These are phyloP conservation scores for Elaeis guineensis DNA, from an alignment of 176 grass and related monocot genomes.

Conservation along the genomic window DNA sequence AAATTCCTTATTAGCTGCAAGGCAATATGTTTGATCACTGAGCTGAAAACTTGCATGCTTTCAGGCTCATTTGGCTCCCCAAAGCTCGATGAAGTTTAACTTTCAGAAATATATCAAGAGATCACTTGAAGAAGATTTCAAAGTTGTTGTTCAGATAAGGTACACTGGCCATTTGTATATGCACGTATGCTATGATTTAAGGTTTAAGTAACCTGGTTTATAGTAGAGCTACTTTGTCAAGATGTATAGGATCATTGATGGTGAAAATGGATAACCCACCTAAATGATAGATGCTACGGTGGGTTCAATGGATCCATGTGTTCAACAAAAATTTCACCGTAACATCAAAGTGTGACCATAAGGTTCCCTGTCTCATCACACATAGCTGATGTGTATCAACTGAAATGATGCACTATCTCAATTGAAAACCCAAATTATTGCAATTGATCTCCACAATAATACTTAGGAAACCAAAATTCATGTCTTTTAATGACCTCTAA, in stretches of 20 bases:
- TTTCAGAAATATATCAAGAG: constrained; percentile 20
- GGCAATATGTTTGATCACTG: neutral
- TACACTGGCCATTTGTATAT: neutral
- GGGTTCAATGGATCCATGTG: too few relatives aligned
- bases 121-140: constrained; percentile 19
- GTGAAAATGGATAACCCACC: too few relatives aligned
- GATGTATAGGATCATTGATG: neutral
- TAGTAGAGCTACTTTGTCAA: neutral
- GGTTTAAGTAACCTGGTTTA: neutral
- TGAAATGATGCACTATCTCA: too few relatives aligned
- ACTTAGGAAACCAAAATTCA: too few relatives aligned
- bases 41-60: neutral
- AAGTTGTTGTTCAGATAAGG: constrained; percentile 16
- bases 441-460: too few relatives aligned
- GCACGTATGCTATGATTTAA: neutral
- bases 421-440: too few relatives aligned
- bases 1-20: neutral
- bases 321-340: too few relatives aligned
- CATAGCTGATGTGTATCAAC: too few relatives aligned
- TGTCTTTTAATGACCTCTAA: too few relatives aligned
- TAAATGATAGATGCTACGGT: too few relatives aligned
- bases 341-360: too few relatives aligned
- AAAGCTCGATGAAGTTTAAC: constrained; percentile 10
- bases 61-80: constrained; percentile 19
- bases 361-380: too few relatives aligned